Percentiles rank a stretch among this genome's conserved stretches.
These are phyloP conservation scores for Przewalskia tangutica DNA, from an alignment of 257 asterid species.

Conservation along the genomic window DNA sequence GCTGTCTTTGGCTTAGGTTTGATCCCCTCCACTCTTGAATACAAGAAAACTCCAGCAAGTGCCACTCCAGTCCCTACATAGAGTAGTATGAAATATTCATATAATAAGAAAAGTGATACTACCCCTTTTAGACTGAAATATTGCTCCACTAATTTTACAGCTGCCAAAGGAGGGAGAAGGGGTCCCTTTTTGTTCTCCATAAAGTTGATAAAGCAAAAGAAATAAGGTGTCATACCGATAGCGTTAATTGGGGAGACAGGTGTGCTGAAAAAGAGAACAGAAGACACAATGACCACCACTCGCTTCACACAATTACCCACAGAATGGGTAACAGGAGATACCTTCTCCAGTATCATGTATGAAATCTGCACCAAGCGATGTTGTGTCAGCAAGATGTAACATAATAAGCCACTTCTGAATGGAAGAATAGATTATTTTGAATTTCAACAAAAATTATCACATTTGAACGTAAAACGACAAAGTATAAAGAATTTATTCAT, in stretches of 20 bases:
- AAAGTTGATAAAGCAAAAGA: background rate
- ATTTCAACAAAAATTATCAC: background rate
- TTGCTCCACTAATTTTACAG: too few species aligned
- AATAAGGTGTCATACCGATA: conserved; percentile 37
- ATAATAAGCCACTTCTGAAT: background rate
- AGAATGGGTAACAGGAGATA: conserved; percentile 84
- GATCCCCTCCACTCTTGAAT: conserved; percentile 66
- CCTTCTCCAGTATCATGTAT: conserved; percentile 82
- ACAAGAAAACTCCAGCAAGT: conserved; percentile 81
- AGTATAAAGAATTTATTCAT: background rate
- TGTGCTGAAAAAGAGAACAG: conserved; percentile 75
- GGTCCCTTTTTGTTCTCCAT: background rate
- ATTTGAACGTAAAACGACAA: background rate
- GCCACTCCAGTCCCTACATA: conserved; percentile 73
- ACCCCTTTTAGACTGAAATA: background rate
- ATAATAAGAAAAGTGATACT: background rate
- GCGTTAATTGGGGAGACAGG: conserved; percentile 64
- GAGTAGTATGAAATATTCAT: background rate
- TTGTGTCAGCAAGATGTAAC: conserved; percentile 12
- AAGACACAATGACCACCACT: conserved; percentile 78
- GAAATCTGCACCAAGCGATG: conserved; percentile 45
- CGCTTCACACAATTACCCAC: conserved; percentile 87
- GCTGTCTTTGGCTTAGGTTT: conserved; percentile 54
- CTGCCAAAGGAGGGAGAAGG: background rate
- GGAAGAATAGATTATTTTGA: background rate